These are phyloP conservation scores for Kodamaea suecica DNA, from an alignment of 1,139 yeast genomes.

Conservation along the genomic window DNA sequence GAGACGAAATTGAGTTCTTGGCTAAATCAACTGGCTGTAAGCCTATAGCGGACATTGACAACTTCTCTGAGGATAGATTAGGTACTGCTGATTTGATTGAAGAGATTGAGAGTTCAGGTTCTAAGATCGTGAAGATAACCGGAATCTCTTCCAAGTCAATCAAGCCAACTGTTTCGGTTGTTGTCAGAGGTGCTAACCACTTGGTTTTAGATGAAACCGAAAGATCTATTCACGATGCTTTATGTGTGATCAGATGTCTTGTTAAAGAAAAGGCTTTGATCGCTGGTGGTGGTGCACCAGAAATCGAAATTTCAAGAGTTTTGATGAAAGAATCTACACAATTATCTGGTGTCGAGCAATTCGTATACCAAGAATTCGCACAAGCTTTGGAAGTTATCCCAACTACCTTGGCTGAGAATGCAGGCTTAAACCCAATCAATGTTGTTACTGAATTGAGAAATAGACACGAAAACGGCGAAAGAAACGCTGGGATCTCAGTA, in stretches of 20 bases:
- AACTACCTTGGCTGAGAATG: slow-evolving; percentile 95
- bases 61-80: slow-evolving; percentile 87
- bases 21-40: slow-evolving; percentile 90
- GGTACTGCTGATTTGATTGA: slow-evolving; percentile 92
- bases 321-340: slow-evolving; percentile 74
- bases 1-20: slow-evolving; percentile 94
- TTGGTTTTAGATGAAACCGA: slow-evolving; percentile 93
- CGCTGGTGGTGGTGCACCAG: slow-evolving; percentile 99
- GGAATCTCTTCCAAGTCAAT: slow-evolving; percentile 62
- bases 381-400: slow-evolving; percentile 95
- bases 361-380: slow-evolving; percentile 94
- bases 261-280: slow-evolving; percentile 92
- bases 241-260: slow-evolving; percentile 92
- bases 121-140: slow-evolving; percentile 87
- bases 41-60: slow-evolving; percentile 93
- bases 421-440: slow-evolving; percentile 91
- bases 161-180: slow-evolving; percentile 81
- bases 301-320: slow-evolving; percentile 85
- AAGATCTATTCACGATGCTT: slow-evolving; percentile 93
- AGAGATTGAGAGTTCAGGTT: slow-evolving; percentile 88
- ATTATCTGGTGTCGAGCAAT: slow-evolving; percentile 86
- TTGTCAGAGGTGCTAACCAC: slow-evolving; percentile 92
- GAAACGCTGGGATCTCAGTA: slow-evolving; percentile 92
- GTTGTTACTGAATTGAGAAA: slow-evolving; percentile 93
- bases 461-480: slow-evolving; percentile 88